A percentile compares a stretch with the other conserved stretches of the same genome.
Evolutionary conservation across 2,329 filamentous ascomycete genomes (phyloP).

Genomic region (Ceratocystis eucalypticola): DNA sequence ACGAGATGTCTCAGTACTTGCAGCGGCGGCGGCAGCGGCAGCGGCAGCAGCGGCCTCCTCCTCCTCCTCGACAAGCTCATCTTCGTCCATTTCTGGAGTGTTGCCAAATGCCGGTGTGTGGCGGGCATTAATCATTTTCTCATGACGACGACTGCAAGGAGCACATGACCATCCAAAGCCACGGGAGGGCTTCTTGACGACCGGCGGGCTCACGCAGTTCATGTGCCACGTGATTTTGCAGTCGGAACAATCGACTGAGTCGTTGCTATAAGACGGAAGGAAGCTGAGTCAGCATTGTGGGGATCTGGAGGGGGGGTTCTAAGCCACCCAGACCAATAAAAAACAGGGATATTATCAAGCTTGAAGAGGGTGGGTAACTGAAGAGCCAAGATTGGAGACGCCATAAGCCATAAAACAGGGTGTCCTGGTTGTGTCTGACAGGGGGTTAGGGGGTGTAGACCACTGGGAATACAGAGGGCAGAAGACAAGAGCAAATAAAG

Average conservation of each 20-base stretch:
- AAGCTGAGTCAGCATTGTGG: slow-evolving; percentile 17
- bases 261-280: slow-evolving; percentile 43
- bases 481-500: not conserved
- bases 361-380: not conserved
- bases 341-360: not conserved
- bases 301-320: not conserved
- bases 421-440: not conserved
- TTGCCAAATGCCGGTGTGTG: slow-evolving; percentile 53
- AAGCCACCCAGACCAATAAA: not conserved
- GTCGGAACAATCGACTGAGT: slow-evolving; percentile 94
- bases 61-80: slow-evolving; percentile 60
- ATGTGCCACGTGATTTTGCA: slow-evolving; percentile 95
- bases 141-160: slow-evolving; percentile 88
- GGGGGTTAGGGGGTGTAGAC: not conserved
- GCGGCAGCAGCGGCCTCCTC: slow-evolving; percentile 49
- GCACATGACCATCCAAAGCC: slow-evolving; percentile 98
- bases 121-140: slow-evolving; percentile 78
- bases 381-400: not conserved
- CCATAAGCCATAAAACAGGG: not conserved
- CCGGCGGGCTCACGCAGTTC: slow-evolving; percentile 84
- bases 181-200: slow-evolving; percentile 90
- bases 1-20: slow-evolving; percentile 36
- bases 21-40: slow-evolving; percentile 40
- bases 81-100: slow-evolving; percentile 52
- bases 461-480: not conserved